A percentile compares a stretch with the other conserved stretches of the same genome.
phyloP scores from a whole-genome alignment of 805 yeast species.

The Blastobotrys peoriensis region DNA sequence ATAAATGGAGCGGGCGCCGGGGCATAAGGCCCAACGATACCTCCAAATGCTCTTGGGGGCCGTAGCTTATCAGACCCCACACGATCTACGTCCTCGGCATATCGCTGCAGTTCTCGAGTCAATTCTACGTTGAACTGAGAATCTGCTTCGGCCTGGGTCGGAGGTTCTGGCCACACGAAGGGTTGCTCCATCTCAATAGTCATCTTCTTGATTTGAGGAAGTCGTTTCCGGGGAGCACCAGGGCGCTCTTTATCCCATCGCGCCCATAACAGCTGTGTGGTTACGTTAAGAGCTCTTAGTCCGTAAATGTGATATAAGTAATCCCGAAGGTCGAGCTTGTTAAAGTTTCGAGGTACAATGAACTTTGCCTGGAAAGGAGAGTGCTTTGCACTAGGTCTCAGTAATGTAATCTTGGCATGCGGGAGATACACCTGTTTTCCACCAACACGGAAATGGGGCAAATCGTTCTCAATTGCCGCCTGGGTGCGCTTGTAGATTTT shows the following conservation, averaged over 20 bases:
- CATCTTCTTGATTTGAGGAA: constrained; percentile 87
- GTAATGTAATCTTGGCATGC: constrained; percentile 67
- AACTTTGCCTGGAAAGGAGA: constrained; percentile 97
- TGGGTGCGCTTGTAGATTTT: constrained; percentile 12
- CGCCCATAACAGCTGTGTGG: constrained; percentile 78
- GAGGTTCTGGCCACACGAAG: constrained; percentile 82
- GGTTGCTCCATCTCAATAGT: constrained; percentile 95
- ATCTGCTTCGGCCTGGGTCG: constrained; percentile 32
- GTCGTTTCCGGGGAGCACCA: constrained; percentile 62
- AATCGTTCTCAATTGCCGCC: constrained; percentile 33
- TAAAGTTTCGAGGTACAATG: constrained; percentile 88
- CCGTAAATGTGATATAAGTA: constrained; percentile 88
- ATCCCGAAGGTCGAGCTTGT: constrained; percentile 90
- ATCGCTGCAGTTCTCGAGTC: constrained; percentile 44
- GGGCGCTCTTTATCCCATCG: constrained; percentile 56
- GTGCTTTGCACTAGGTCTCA: constrained; percentile 92
- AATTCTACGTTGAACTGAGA: constrained; percentile 29
- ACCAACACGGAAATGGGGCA: constrained; percentile 81
- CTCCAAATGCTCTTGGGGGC: constrained; percentile 70
- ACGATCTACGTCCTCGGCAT: constrained; percentile 45
- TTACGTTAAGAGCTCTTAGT: constrained; percentile 78
- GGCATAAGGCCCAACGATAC: constrained; percentile 54
- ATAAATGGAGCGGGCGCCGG: constrained; percentile 62
- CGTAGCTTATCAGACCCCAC: constrained; percentile 62
- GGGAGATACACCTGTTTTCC: constrained; percentile 76